Conservation (phyloP, 2,329 filamentous ascomycete genomes). For the Metarhizium brunneum region DNA sequence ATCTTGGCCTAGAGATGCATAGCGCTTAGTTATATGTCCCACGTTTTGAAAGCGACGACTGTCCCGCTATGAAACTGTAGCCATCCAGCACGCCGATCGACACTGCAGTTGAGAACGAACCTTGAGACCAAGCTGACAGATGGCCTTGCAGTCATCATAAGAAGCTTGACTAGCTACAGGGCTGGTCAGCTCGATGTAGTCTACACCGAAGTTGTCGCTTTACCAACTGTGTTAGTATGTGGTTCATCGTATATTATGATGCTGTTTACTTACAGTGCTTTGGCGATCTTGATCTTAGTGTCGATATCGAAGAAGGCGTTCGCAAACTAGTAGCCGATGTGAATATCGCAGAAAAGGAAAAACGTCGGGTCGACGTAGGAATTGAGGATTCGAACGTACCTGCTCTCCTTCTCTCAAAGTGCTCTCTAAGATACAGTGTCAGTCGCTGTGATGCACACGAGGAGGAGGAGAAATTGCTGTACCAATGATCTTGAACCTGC, state of each 20-base stretch:
- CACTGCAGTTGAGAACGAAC: slow-evolving; percentile 2
- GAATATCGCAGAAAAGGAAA: not conserved
- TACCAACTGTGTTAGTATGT: not conserved
- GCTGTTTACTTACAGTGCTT: no score
- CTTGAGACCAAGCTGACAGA: slow-evolving; percentile 88
- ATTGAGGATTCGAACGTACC: no score
- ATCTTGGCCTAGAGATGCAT: slow-evolving; percentile 11
- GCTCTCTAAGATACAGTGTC: slow-evolving; percentile 30
- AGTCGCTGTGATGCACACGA: no score
- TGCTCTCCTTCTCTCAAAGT: not conserved
- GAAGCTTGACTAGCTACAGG: slow-evolving; percentile 83
- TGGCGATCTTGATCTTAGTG: slow-evolving; percentile 33
- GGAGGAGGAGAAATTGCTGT: no score
- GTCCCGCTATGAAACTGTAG: no score
- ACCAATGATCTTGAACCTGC: no score
- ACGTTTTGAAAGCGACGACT: no score
- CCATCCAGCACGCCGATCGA: slow-evolving; percentile 38
- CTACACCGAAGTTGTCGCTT: slow-evolving; percentile 9
- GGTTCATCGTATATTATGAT: slow-evolving; percentile 28
- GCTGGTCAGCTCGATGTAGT: slow-evolving; percentile 61
- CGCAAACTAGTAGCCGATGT: not conserved
- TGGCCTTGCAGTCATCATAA: slow-evolving; percentile 75
- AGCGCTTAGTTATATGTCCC: slow-evolving; percentile 21
- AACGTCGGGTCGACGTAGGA: not conserved
- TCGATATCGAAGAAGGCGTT: slow-evolving; percentile 14